A percentile compares a stretch with the other conserved stretches of the same genome.
Evolutionary conservation across 371 early-diverging fungal species (phyloP).

Genomic region (Mucor irregularis): DNA sequence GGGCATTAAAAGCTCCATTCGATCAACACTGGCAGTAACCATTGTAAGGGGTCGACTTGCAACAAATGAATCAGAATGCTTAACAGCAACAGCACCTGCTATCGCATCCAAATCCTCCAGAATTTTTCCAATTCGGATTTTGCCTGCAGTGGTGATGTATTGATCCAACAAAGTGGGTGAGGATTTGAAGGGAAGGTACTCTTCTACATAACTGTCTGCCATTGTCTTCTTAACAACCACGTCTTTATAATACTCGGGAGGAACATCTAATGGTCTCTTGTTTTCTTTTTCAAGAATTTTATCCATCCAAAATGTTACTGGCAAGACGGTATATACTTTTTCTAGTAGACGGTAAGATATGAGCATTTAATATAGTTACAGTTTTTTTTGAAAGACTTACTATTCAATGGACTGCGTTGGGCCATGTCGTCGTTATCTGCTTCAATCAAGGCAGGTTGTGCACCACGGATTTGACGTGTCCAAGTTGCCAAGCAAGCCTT

Average conservation of each 20-base stretch:
- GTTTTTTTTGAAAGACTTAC: background rate
- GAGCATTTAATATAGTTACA: background rate
- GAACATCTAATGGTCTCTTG: conserved; percentile 8
- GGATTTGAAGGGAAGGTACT: conserved; percentile 74
- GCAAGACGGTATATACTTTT: conserved; percentile 40
- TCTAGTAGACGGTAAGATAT: conserved; percentile 4
- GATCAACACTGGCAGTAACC: conserved; percentile 89
- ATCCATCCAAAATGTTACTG: conserved; percentile 43
- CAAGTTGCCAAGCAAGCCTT: conserved; percentile 13
- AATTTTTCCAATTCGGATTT: conserved; percentile 62
- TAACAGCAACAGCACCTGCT: conserved; percentile 78
- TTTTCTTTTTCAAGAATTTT: conserved; percentile 22
- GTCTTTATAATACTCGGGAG: conserved; percentile 1
- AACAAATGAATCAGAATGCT: conserved; percentile 64
- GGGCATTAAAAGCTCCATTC: conserved; percentile 74
- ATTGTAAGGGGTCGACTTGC: conserved; percentile 61
- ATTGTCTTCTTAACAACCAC: conserved; percentile 8
- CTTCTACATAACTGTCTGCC: conserved; percentile 76
- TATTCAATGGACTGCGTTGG: too few species aligned
- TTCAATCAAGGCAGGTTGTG: conserved; percentile 15
- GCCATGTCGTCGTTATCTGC: conserved; percentile 2
- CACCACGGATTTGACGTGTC: conserved; percentile 14
- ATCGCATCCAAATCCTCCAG: conserved; percentile 81
- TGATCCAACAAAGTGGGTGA: conserved; percentile 78
- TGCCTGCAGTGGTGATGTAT: conserved; percentile 75